Percentiles rank a stretch among this genome's conserved stretches.
Evolutionary conservation across 805 yeast genomes (phyloP).

Genomic region (Teunomyces cretensis): DNA sequence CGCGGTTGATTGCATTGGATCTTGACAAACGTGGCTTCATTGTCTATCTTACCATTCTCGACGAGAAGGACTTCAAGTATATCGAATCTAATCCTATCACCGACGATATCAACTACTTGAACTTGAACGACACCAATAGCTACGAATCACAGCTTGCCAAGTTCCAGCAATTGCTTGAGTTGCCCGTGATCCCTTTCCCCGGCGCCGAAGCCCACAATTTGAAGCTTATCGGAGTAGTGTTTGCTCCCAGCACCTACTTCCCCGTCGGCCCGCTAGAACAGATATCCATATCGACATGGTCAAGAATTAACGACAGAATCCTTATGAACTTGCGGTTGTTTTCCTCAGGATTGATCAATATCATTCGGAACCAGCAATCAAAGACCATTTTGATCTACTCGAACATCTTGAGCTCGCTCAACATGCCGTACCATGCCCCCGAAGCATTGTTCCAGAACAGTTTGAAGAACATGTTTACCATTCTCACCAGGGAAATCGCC

Average conservation of each 20-base stretch:
- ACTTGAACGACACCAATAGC: conserved; percentile 47
- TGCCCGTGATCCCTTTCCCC: conserved; percentile 58
- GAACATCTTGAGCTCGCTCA: conserved; percentile 51
- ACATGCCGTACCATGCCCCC: conserved; percentile 62
- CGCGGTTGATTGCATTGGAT: conserved; percentile 68
- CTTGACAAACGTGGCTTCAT: conserved; percentile 78
- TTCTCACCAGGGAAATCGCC: conserved; percentile 34
- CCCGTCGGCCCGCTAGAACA: conserved; percentile 69
- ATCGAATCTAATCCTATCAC: conserved; percentile 57
- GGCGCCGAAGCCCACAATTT: conserved; percentile 58
- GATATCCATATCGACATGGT: conserved; percentile 53
- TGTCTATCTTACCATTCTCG: conserved; percentile 72
- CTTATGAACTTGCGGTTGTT: conserved; percentile 51
- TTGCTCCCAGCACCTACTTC: conserved; percentile 68
- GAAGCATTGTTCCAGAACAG: conserved; percentile 56
- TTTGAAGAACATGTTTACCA: conserved; percentile 35
- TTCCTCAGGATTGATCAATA: conserved; percentile 52
- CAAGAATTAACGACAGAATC: conserved; percentile 44
- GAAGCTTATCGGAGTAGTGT: conserved; percentile 60
- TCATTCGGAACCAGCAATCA: conserved; percentile 51
- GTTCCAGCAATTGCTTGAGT: conserved; percentile 48
- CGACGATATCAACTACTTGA: conserved; percentile 67
- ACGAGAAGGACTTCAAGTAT: conserved; percentile 54
- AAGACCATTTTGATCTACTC: conserved; percentile 56
- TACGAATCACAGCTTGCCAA: conserved; percentile 49